Conservation (phyloP, 2,329 filamentous ascomycete genomes). For the Bipolaris bicolor region DNA sequence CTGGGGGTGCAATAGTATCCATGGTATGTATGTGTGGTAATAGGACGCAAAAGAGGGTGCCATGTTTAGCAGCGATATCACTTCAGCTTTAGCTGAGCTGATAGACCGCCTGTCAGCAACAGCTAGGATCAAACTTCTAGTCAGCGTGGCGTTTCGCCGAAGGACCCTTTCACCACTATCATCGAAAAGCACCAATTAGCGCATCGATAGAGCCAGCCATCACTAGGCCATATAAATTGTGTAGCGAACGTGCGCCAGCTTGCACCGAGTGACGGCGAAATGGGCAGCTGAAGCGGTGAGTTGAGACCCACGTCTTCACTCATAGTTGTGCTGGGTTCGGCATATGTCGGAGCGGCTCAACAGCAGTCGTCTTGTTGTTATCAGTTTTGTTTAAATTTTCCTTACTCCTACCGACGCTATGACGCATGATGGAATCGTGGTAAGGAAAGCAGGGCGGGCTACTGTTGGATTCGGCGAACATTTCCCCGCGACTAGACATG, state of each 20-base stretch:
- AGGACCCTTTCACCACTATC: neutral
- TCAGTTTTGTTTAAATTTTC: neutral
- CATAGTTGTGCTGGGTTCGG: slow-evolving; percentile 5
- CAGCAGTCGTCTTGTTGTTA: neutral
- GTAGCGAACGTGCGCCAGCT: neutral
- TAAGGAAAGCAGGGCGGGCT: slow-evolving; percentile 3
- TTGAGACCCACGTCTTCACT: slow-evolving; percentile 12
- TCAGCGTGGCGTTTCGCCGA: slow-evolving; percentile 13
- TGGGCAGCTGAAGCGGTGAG: slow-evolving; percentile 14
- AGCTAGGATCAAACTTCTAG: neutral
- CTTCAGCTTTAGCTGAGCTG: slow-evolving; percentile 8
- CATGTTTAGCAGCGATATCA: neutral
- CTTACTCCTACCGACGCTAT: neutral
- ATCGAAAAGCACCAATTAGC: neutral
- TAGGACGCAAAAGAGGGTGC: neutral
- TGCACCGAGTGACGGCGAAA: neutral
- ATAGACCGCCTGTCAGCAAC: slow-evolving; percentile 2
- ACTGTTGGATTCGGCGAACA: slow-evolving; percentile 1
- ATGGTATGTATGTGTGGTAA: slow-evolving; percentile 8
- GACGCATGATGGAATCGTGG: slow-evolving; percentile 11
- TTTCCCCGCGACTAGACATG: slow-evolving; percentile 1
- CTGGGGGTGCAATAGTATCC: slow-evolving; percentile 18
- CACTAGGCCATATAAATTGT: neutral
- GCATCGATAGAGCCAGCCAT: neutral
- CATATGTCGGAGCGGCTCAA: slow-evolving; percentile 7